These are phyloP conservation scores for Trichoderma simmonsii DNA, from an alignment of 2,329 filamentous ascomycete genomes.

Conservation along the genomic window DNA sequence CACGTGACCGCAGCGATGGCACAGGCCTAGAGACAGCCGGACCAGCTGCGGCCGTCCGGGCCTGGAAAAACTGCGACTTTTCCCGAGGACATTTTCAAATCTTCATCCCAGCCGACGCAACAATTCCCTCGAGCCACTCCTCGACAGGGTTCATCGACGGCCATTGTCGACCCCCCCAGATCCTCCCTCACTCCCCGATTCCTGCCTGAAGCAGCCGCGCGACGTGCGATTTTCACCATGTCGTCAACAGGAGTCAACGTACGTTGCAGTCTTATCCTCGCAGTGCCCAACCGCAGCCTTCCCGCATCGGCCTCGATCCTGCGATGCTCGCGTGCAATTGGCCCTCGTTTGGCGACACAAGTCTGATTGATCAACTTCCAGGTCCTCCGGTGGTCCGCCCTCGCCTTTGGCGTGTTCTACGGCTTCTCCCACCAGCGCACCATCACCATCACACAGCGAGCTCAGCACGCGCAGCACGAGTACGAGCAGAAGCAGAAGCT, in stretches of 20 bases:
- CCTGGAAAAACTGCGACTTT: slow-evolving; percentile 47
- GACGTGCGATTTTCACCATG: slow-evolving; percentile 51
- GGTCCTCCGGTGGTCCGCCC: slow-evolving; percentile 96
- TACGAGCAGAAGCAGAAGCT: slow-evolving; percentile 88
- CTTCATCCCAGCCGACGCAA: slow-evolving; percentile 39
- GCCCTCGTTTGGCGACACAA: slow-evolving; percentile 1
- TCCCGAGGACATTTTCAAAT: slow-evolving; percentile 43
- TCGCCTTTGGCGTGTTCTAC: slow-evolving; percentile 89
- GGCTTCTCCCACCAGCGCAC: slow-evolving; percentile 89
- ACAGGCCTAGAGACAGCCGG: slow-evolving; percentile 26
- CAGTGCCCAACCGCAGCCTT: slow-evolving; percentile 22
- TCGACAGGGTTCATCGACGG: slow-evolving; percentile 45
- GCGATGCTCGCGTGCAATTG: slow-evolving; percentile 16
- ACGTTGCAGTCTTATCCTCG: slow-evolving; percentile 31
- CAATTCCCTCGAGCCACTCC: slow-evolving; percentile 39
- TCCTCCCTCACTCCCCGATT: slow-evolving; percentile 35
- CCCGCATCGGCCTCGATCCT: slow-evolving; percentile 8
- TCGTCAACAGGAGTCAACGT: slow-evolving; percentile 69
- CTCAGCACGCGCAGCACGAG: slow-evolving; percentile 70
- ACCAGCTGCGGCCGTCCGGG: slow-evolving; percentile 31
- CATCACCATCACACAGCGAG: slow-evolving; percentile 69
- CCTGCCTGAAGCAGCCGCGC: slow-evolving; percentile 39
- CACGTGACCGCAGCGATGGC: slow-evolving; percentile 9
- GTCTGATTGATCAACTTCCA: slow-evolving; percentile 43
- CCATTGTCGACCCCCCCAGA: slow-evolving; percentile 38